Conservation (phyloP, 2,329 filamentous ascomycete species). For the Fusarium tanahbumbuense region DNA sequence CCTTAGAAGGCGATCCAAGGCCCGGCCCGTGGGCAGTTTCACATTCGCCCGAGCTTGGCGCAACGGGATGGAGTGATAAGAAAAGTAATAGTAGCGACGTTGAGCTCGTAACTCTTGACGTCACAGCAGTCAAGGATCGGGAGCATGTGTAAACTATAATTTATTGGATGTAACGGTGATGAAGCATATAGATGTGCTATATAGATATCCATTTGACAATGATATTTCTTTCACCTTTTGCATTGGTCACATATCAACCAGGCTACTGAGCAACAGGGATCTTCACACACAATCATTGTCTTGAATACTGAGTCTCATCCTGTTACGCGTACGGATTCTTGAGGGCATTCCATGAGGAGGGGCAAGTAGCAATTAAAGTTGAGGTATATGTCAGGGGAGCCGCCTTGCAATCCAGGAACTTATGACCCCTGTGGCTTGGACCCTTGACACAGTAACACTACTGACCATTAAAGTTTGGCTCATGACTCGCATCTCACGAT, state of each 20-base stretch:
- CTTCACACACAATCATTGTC: not conserved
- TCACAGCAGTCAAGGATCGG: not conserved
- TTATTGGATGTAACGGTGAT: not conserved
- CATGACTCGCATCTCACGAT: not conserved
- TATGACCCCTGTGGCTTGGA: not conserved
- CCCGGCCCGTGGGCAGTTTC: not conserved
- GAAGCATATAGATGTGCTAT: not conserved
- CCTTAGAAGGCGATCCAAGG: not conserved
- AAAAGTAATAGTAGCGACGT: conserved; percentile 29
- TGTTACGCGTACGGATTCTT: not conserved
- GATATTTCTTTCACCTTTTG: not conserved
- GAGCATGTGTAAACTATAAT: not conserved
- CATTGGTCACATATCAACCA: not conserved
- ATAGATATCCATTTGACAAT: not conserved
- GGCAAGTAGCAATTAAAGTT: not conserved
- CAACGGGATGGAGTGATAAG: conserved; percentile 28
- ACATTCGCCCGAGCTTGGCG: conserved; percentile 10
- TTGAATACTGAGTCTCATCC: not conserved
- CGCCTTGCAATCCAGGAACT: not conserved
- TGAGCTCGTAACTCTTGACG: conserved; percentile 16
- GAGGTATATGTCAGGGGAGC: not conserved
- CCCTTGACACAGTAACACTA: not conserved
- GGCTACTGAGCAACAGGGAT: no score
- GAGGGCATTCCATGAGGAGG: not conserved
- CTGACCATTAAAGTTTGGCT: not conserved